These are phyloP conservation scores for Colletotrichum karsti DNA, from an alignment of 2,329 filamentous ascomycete genomes.

Conservation along the genomic window DNA sequence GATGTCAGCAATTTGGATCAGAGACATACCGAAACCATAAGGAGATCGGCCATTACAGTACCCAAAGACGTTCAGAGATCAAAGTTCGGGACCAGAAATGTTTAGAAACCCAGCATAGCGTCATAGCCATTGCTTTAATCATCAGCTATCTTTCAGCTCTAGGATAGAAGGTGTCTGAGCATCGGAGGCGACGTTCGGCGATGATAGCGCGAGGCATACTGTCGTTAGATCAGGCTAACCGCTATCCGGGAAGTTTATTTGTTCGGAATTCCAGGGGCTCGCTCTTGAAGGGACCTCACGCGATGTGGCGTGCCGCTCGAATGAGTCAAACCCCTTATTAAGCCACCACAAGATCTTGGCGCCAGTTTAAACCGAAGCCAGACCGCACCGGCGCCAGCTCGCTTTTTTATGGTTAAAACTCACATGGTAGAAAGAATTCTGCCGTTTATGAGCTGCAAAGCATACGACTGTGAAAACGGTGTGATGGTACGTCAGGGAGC, in stretches of 20 bases:
- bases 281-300: background rate
- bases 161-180: too few species aligned
- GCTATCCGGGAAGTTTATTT: background rate
- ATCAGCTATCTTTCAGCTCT: too few species aligned
- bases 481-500: too few species aligned
- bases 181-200: too few species aligned
- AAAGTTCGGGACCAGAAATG: background rate
- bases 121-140: too few species aligned
- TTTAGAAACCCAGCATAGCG: background rate
- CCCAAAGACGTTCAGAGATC: background rate
- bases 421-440: too few species aligned
- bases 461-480: too few species aligned
- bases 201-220: background rate
- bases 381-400: too few species aligned
- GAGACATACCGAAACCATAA: constrained; percentile 1
- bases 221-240: background rate
- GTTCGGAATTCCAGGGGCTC: background rate
- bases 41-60: background rate
- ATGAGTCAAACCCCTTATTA: background rate
- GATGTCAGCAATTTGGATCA: background rate
- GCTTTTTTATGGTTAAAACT: too few species aligned
- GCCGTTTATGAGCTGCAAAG: too few species aligned
- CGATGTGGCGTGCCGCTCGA: background rate
- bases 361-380: background rate
- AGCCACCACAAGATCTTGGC: background rate